Evolutionary conservation across 257 asterid species (phyloP).

Genomic region (Solanum megistacrolobum): DNA sequence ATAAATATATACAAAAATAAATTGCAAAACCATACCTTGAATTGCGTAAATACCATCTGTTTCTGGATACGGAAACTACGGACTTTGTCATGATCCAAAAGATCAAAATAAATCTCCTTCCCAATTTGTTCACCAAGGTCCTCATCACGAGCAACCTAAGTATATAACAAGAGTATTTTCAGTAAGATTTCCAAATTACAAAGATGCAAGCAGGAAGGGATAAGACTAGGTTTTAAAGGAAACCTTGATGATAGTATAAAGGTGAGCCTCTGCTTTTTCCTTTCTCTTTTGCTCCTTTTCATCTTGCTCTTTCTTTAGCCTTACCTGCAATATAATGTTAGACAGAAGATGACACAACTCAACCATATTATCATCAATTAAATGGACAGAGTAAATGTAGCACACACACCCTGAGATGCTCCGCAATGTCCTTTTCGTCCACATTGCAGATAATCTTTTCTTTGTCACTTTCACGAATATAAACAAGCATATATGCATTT

Average conservation of each 20-base stretch:
- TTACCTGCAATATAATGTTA: constrained; percentile 29
- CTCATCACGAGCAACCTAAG: constrained; percentile 76
- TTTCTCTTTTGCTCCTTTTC: constrained; percentile 73
- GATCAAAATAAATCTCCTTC: constrained; percentile 68
- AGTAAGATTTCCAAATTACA: not conserved
- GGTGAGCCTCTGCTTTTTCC: constrained; percentile 81
- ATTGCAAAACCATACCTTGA: constrained; percentile 46
- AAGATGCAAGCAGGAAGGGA: not conserved
- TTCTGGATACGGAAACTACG: constrained; percentile 72
- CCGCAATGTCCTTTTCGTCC: constrained; percentile 80
- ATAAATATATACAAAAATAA: not conserved
- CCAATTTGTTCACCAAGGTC: constrained; percentile 76
- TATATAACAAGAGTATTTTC: not conserved
- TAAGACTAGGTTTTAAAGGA: not conserved
- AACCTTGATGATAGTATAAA: constrained; percentile 77
- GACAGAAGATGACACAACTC: not conserved
- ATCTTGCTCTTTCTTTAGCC: constrained; percentile 76
- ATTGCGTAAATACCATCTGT: constrained; percentile 46
- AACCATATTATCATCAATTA: not conserved
- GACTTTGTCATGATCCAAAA: constrained; percentile 87
- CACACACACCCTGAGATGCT: constrained; percentile 62
- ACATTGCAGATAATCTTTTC: constrained; percentile 75
- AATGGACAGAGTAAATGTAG: not conserved
- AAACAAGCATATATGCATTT: constrained; percentile 82
- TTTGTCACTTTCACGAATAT: constrained; percentile 70